Base-by-base conservation (phyloP, 768 basidiomycete species). In the Dacryopinax primogenitus region DNA sequence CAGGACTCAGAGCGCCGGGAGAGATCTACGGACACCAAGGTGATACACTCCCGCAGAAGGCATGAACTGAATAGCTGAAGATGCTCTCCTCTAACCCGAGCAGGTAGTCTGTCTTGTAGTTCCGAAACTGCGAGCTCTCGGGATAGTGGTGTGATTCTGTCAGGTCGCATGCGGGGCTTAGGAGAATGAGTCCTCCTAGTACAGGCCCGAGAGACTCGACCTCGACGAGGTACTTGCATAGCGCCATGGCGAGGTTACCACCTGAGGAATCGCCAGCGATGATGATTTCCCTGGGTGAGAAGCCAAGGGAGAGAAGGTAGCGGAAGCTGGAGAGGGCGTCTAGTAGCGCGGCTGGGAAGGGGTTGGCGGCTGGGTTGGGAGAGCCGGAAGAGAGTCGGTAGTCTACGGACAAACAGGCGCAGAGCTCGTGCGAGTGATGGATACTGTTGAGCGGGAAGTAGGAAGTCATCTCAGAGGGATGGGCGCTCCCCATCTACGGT, bases 231-330 rank as follows among this genome's bases (percentile, higher is more conserved):
- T 75, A 74, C 15, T 73, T 69, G 2, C 72, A 71, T 18, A 76
- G 66, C 0, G 71, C 69, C 6, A 75, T 67, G 0, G 83, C 83
- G 28, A 90, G 81, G 73, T 90, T 87, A 3, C 80, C 90, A 1
- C 90, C 89, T 0, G 89, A 87, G 0, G 86, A 90, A 71, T 92
- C 88, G 1, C 89, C 90, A 21, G 77, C 78, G 23, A 90, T 62
- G 64, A 88, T 78, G 70, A 92, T 85, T 69, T 87, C 76, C 18
- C 76, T 72, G 0, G 87, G 81, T 1, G 77, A 67, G 71, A 88
- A 84, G 0, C 83, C 82, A 30, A 86, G 75, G 9, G 66, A 69
- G 36, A 86, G 78, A 23, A 90, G 84, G 72, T 90, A 86, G 51
- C 80, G 75, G 73, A 90, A 92, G 6, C 85, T 88, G 1, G 86